These are phyloP conservation scores for Pinus taeda DNA, from an alignment of 75 land plant species.

Conservation along the genomic window DNA sequence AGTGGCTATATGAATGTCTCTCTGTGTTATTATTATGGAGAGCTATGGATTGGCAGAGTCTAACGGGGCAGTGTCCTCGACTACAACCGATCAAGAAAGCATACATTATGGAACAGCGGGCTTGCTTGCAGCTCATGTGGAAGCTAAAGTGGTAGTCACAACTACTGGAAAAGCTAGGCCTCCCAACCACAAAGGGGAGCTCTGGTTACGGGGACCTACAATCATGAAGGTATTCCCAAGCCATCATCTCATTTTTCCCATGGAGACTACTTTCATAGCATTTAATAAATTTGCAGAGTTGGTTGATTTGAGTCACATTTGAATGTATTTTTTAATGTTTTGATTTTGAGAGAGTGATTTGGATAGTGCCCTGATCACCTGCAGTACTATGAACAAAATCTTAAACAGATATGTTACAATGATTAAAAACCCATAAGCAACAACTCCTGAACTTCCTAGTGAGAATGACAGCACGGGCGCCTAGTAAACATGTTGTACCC, in stretches of 20 bases:
- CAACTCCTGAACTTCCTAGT: too few species aligned
- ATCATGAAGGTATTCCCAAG: not conserved
- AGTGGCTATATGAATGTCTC: too few species aligned
- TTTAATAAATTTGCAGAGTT: too few species aligned
- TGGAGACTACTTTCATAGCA: too few species aligned
- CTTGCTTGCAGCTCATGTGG: constrained; percentile 60
- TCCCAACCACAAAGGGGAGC: constrained; percentile 68
- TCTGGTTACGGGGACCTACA: constrained; percentile 78
- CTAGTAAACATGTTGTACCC: too few species aligned
- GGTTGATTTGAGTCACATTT: not conserved
- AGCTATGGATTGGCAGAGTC: constrained; percentile 93
- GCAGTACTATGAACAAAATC: not conserved
- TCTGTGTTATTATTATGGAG: constrained; percentile 13
- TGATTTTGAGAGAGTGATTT: too few species aligned
- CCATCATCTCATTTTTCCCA: too few species aligned
- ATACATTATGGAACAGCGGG: constrained; percentile 73
- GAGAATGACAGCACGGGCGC: too few species aligned
- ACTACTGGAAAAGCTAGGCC: constrained; percentile 42
- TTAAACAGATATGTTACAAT: too few species aligned
- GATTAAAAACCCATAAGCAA: not conserved
- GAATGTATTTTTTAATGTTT: not conserved
- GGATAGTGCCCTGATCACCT: not conserved
- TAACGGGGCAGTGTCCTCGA: constrained; percentile 57
- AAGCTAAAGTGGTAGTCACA: constrained; percentile 74
- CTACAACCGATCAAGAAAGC: constrained; percentile 46